Conservation (phyloP, 768 basidiomycete genomes). For the Baorangia bicolor region DNA sequence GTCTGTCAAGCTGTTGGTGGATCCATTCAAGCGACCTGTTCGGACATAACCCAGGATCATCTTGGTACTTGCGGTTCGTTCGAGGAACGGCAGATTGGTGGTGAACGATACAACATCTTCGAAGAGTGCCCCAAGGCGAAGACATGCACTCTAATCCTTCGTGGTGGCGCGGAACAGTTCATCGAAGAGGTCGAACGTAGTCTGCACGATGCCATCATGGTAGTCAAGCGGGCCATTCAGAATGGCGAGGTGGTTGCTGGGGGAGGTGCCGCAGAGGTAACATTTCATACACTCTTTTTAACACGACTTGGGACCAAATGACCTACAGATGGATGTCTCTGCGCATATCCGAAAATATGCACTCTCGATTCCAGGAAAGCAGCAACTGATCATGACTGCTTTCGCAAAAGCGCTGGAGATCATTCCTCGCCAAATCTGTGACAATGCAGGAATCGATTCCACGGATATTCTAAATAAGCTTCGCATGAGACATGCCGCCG, state of each 20-base stretch:
- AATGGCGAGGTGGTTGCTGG: constrained; percentile 97
- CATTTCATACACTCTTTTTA: constrained; percentile 9
- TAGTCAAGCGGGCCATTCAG: constrained; percentile 95
- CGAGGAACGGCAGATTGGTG: constrained; percentile 94
- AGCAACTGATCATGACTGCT: constrained; percentile 90
- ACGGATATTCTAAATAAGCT: constrained; percentile 97
- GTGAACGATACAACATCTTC: constrained; percentile 95
- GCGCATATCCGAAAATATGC: constrained; percentile 91
- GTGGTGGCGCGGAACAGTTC: constrained; percentile 98
- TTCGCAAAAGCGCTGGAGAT: constrained; percentile 97
- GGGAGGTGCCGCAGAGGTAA: constrained; percentile 94
- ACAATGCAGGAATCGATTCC: constrained; percentile 97
- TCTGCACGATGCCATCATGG: constrained; percentile 98
- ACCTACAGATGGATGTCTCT: constrained; percentile 90
- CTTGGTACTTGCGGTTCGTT: constrained; percentile 92
- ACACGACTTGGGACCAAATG: background rate
- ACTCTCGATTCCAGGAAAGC: constrained; percentile 91
- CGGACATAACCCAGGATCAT: constrained; percentile 86
- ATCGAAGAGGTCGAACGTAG: constrained; percentile 98
- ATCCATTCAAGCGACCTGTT: constrained; percentile 91
- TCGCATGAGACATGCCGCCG: constrained; percentile 91
- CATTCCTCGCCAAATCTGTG: constrained; percentile 97
- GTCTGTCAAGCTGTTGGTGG: constrained; percentile 97
- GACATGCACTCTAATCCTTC: constrained; percentile 91
- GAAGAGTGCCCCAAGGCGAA: constrained; percentile 91